Evolutionary conservation across 202 grass and related monocot species (phyloP).

Genomic region (Elaeis oleifera): DNA sequence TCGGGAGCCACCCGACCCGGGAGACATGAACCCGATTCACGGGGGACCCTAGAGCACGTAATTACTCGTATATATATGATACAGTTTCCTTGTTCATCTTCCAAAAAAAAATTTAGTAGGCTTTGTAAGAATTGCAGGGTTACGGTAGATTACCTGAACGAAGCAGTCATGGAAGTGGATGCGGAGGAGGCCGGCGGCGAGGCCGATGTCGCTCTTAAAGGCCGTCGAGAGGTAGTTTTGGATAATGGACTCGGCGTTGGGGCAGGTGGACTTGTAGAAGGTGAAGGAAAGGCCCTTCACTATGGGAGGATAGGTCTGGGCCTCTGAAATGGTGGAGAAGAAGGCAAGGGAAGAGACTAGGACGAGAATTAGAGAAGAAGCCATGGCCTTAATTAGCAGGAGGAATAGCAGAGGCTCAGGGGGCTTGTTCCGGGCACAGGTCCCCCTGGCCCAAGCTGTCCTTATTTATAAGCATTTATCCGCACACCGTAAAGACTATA

Average conservation of each 20-base stretch:
- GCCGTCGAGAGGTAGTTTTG: no score
- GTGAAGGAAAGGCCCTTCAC: conserved; percentile 4
- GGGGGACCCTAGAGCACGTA: no score
- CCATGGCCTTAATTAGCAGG: background rate
- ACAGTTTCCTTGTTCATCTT: no score
- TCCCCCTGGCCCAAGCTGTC: background rate
- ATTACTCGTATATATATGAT: no score
- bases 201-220: background rate
- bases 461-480: conserved; percentile 1
- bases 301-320: conserved; percentile 1
- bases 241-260: background rate
- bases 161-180: conserved; percentile 7
- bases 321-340: background rate
- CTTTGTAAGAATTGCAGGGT: no score
- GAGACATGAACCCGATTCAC: no score
- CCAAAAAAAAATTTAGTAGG: no score
- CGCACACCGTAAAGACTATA: no score
- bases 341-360: background rate
- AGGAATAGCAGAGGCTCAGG: background rate
- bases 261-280: conserved; percentile 8
- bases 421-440: background rate
- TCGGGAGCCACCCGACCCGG: no score
- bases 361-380: background rate
- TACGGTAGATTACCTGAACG: no score
- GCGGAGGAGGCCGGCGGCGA: conserved; percentile 13